phyloP scores from a whole-genome alignment of 2,329 filamentous ascomycete species.

The Parastagonospora avenae region DNA sequence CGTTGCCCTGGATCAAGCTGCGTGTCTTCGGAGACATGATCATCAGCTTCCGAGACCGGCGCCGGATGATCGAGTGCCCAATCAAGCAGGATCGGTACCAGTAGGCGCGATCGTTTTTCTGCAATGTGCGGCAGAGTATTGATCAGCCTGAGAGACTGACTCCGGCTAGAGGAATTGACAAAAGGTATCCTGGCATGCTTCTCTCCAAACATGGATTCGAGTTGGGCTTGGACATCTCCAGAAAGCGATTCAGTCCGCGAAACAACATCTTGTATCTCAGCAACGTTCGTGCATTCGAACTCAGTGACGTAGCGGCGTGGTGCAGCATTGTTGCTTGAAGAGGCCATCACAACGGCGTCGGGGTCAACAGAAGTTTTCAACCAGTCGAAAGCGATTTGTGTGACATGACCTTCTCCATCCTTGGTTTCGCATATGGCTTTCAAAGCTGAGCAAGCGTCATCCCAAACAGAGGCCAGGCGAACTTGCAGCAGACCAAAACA shows the following conservation, averaged over 20 bases:
- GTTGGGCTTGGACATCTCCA: slow-evolving; percentile 52
- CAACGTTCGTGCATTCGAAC: slow-evolving; percentile 83
- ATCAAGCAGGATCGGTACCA: slow-evolving; percentile 84
- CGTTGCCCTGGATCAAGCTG: slow-evolving; percentile 21
- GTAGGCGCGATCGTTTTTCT: slow-evolving; percentile 81
- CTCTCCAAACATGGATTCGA: slow-evolving; percentile 68
- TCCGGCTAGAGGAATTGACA: slow-evolving; percentile 64
- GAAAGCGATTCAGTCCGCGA: slow-evolving; percentile 16
- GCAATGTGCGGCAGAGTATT: slow-evolving; percentile 74
- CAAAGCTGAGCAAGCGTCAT: slow-evolving; percentile 77
- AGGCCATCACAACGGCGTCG: slow-evolving; percentile 8
- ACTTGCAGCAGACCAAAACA: slow-evolving; percentile 89
- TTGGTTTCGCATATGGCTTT: slow-evolving; percentile 74
- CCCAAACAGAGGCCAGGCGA: slow-evolving; percentile 83
- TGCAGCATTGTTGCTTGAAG: slow-evolving; percentile 6
- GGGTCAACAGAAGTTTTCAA: slow-evolving; percentile 48
- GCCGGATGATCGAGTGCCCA: slow-evolving; percentile 62
- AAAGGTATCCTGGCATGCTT: slow-evolving; percentile 62
- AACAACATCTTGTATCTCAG: slow-evolving; percentile 50
- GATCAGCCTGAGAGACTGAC: slow-evolving; percentile 80
- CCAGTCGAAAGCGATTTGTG: slow-evolving; percentile 78
- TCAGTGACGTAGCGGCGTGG: slow-evolving; percentile 61
- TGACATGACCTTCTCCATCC: slow-evolving; percentile 73
- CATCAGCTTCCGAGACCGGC: slow-evolving; percentile 3
- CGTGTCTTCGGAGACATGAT: slow-evolving; percentile 3